Percentiles rank a stretch among this genome's conserved stretches.
These are phyloP conservation scores for Mycena rebaudengoi DNA, from an alignment of 768 basidiomycete species.

Conservation along the genomic window DNA sequence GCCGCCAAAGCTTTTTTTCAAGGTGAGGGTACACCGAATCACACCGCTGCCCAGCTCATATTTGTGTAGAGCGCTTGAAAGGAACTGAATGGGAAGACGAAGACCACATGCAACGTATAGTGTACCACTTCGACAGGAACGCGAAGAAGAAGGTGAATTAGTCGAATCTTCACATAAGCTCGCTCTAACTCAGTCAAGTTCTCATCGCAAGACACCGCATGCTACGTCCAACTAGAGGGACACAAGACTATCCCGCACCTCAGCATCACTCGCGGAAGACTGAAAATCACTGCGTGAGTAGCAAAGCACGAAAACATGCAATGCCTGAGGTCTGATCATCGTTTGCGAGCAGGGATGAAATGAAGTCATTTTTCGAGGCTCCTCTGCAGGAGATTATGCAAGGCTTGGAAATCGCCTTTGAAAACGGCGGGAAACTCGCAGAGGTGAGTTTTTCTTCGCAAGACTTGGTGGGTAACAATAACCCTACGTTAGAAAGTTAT, in stretches of 20 bases:
- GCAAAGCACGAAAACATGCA: background rate
- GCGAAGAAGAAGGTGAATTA: constrained; percentile 30
- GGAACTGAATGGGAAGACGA: constrained; percentile 30
- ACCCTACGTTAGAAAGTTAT: constrained; percentile 33
- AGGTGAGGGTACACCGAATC: background rate
- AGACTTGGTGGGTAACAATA: background rate
- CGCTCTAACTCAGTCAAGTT: constrained; percentile 12
- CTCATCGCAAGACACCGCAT: constrained; percentile 13
- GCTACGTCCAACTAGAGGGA: constrained; percentile 26
- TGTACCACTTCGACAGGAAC: constrained; percentile 30
- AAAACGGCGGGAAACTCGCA: constrained; percentile 26
- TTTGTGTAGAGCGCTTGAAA: constrained; percentile 5
- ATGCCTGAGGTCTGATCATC: background rate
- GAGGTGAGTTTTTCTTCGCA: constrained; percentile 15
- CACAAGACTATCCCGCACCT: constrained; percentile 23
- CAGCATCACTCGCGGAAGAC: constrained; percentile 24
- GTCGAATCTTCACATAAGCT: background rate
- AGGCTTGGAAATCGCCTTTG: constrained; percentile 29
- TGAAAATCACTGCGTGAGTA: constrained; percentile 28
- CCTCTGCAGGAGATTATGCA: constrained; percentile 24
- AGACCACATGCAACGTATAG: constrained; percentile 22
- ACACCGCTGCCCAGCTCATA: background rate
- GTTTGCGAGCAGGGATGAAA: constrained; percentile 15
- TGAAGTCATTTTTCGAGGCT: constrained; percentile 25
- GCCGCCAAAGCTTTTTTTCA: constrained; percentile 27